Percentiles rank a stretch among this genome's conserved stretches.
Conservation (phyloP, 139 green algal genomes). For the Volvox africanus region DNA sequence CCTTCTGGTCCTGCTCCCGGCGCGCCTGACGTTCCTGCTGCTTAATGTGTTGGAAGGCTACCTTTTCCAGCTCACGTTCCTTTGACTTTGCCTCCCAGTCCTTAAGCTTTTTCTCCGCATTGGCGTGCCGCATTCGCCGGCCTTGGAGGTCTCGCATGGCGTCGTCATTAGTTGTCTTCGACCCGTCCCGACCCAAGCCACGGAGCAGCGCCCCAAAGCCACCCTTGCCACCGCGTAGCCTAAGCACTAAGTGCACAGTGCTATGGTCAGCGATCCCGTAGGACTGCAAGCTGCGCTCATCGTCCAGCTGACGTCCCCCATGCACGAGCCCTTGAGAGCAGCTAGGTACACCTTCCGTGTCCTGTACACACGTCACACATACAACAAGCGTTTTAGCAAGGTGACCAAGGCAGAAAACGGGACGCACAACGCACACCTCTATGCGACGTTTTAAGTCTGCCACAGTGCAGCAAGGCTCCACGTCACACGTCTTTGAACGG, state of each 20-base stretch:
- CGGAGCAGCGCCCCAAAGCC: constrained; percentile 95
- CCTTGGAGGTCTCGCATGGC: constrained; percentile 93
- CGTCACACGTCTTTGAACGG: constrained; percentile 38
- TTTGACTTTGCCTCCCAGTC: constrained; percentile 82
- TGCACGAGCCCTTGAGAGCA: constrained; percentile 21
- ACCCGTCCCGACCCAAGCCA: constrained; percentile 85
- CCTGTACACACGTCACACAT: not conserved
- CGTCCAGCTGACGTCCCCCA: constrained; percentile 38
- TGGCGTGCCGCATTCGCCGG: constrained; percentile 78
- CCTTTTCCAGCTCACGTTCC: constrained; percentile 88
- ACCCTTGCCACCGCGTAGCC: constrained; percentile 86
- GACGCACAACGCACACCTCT: constrained; percentile 52
- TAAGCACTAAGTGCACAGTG: constrained; percentile 69
- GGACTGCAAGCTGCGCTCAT: constrained; percentile 38
- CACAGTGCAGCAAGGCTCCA: constrained; percentile 49
- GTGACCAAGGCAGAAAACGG: not conserved
- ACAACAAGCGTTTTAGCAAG: not conserved
- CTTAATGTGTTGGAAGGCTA: constrained; percentile 84
- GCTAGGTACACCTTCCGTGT: not conserved
- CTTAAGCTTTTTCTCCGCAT: constrained; percentile 85
- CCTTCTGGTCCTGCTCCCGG: constrained; percentile 63
- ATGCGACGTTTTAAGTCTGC: constrained; percentile 62
- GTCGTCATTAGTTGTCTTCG: constrained; percentile 93
- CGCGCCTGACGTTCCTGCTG: constrained; percentile 63
- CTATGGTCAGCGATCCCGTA: constrained; percentile 42